Percentiles rank a stretch among this genome's conserved stretches.
Conservation (phyloP, 768 basidiomycete species). For the Lactarius sanguifluus region DNA sequence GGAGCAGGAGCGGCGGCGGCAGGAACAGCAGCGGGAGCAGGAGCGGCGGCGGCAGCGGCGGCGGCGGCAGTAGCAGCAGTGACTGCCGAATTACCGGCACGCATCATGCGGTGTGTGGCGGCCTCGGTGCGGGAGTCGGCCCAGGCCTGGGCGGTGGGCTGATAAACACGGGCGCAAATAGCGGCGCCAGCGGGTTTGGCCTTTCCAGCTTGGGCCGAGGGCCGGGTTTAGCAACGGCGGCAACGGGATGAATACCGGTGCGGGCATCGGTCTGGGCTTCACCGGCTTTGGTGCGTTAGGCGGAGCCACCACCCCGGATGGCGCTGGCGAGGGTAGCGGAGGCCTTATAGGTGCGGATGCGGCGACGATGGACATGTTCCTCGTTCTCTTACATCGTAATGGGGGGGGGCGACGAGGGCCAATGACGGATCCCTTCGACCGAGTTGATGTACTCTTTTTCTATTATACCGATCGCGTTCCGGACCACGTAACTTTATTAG, state of each 20-base stretch:
- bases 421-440: conserved; percentile 5
- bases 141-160: not conserved
- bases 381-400: conserved; percentile 29
- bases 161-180: conserved; percentile 10
- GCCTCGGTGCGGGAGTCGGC: conserved; percentile 18
- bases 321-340: not conserved
- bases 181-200: conserved; percentile 10
- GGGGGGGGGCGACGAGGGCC: conserved; percentile 23
- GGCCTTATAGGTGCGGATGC: conserved; percentile 2
- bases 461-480: not conserved
- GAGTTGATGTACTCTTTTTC: not conserved
- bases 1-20: too few relatives aligned
- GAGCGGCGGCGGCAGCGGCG: too few relatives aligned
- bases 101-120: conserved; percentile 8
- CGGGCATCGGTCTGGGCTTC: conserved; percentile 4
- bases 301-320: not conserved
- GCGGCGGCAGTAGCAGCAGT: too few relatives aligned
- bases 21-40: too few relatives aligned
- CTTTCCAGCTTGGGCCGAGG: conserved; percentile 10
- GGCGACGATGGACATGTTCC: conserved; percentile 24
- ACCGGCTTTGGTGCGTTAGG: conserved; percentile 7
- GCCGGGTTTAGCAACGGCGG: conserved; percentile 8
- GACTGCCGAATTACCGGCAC: not conserved
- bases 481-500: conserved; percentile 9
- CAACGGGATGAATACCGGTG: not conserved